phyloP scores from a whole-genome alignment of 805 yeast genomes.

The Candida nanaspora region DNA sequence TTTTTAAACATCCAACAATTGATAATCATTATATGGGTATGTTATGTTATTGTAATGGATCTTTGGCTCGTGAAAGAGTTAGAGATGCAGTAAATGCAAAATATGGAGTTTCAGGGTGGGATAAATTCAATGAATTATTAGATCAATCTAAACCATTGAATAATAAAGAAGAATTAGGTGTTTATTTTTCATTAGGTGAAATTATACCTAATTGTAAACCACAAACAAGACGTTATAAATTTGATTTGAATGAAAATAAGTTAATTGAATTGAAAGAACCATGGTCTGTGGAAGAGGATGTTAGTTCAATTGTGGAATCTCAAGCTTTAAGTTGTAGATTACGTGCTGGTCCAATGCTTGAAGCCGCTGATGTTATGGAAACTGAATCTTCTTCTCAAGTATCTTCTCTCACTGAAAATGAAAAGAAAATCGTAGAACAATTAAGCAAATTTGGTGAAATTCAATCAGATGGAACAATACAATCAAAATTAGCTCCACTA shows the following conservation, averaged over 20 bases:
- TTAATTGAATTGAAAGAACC: constrained; percentile 23
- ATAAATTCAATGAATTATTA: constrained; percentile 49
- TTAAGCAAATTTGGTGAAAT: constrained; percentile 33
- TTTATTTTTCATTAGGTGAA: constrained; percentile 86
- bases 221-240: constrained; percentile 47
- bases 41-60: constrained; percentile 91
- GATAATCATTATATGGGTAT: constrained; percentile 80
- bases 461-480: constrained; percentile 43
- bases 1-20: constrained; percentile 82
- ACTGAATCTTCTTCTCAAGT: no score
- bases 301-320: constrained; percentile 70
- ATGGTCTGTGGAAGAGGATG: constrained; percentile 59
- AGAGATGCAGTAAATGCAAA: constrained; percentile 54
- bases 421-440: constrained; percentile 15
- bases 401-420: constrained; percentile 7
- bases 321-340: constrained; percentile 82
- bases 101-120: constrained; percentile 43
- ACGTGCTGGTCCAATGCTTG: constrained; percentile 71
- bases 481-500: constrained; percentile 33
- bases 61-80: constrained; percentile 75
- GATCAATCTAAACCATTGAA: constrained; percentile 26
- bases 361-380: constrained; percentile 18
- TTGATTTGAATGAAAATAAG: constrained; percentile 24
- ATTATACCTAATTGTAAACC: constrained; percentile 78
- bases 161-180: constrained; percentile 48